Conservation (phyloP, 495 filamentous ascomycete species). For the Aspergillus conjunctus region DNA sequence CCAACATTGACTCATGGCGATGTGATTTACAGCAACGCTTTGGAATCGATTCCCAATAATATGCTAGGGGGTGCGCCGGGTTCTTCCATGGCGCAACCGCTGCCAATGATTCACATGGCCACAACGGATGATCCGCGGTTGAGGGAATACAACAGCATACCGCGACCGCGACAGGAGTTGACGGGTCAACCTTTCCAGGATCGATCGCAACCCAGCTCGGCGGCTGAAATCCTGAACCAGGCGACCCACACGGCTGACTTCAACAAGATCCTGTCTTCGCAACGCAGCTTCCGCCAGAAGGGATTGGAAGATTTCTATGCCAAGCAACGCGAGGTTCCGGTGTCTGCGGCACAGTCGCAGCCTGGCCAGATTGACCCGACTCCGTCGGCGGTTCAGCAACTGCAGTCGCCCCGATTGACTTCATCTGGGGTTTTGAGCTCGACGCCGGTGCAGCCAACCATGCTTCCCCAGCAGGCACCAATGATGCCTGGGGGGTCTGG, state of each 20-base stretch:
- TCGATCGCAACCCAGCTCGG: slow-evolving; percentile 74
- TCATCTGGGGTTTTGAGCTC: slow-evolving; percentile 42
- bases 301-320: slow-evolving; percentile 78
- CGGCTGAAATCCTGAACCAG: slow-evolving; percentile 83
- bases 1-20: slow-evolving; percentile 64
- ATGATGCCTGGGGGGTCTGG: slow-evolving; percentile 44
- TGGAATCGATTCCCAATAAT: slow-evolving; percentile 68
- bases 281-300: slow-evolving; percentile 71
- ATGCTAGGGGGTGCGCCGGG: slow-evolving; percentile 65
- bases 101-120: slow-evolving; percentile 84
- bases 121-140: slow-evolving; percentile 75
- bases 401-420: slow-evolving; percentile 47
- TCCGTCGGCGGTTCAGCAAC: slow-evolving; percentile 48
- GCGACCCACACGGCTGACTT: slow-evolving; percentile 86
- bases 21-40: slow-evolving; percentile 79
- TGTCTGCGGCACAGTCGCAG: slow-evolving; percentile 52
- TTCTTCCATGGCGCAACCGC: slow-evolving; percentile 61
- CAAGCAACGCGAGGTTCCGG: slow-evolving; percentile 72
- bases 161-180: slow-evolving; percentile 86
- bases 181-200: slow-evolving; percentile 89
- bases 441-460: slow-evolving; percentile 38
- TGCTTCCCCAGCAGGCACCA: slow-evolving; percentile 43
- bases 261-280: slow-evolving; percentile 77
- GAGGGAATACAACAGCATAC: slow-evolving; percentile 79
- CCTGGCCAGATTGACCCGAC: slow-evolving; percentile 53